Evolutionary conservation across 768 basidiomycete species (phyloP).

Genomic region (Amanita polypyramis): DNA sequence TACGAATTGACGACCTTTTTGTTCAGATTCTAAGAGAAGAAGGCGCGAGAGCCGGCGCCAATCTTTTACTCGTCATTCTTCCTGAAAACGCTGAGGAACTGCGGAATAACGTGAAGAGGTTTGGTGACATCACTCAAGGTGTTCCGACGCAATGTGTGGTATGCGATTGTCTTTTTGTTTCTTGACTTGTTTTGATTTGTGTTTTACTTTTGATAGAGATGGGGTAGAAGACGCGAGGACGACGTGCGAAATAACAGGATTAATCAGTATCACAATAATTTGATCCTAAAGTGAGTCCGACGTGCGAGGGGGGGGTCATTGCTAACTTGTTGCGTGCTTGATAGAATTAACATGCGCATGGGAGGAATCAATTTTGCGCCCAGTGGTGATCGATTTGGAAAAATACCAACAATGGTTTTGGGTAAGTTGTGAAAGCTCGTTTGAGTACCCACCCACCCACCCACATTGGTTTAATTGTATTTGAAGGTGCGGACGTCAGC

Average conservation of each 20-base stretch:
- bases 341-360: slow-evolving; percentile 44
- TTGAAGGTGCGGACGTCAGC: slow-evolving; percentile 45
- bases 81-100: slow-evolving; percentile 37
- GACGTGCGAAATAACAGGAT: slow-evolving; percentile 14
- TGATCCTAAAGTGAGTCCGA: slow-evolving; percentile 37
- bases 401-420: slow-evolving; percentile 27
- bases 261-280: slow-evolving; percentile 47
- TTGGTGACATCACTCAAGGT: slow-evolving; percentile 36
- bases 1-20: background rate
- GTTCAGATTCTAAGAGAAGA: slow-evolving; percentile 2
- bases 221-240: slow-evolving; percentile 15
- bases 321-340: background rate
- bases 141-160: slow-evolving; percentile 6
- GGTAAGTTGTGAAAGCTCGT: slow-evolving; percentile 25
- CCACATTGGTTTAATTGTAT: slow-evolving; percentile 5
- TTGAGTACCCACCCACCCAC: background rate
- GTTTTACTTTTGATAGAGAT: slow-evolving; percentile 11
- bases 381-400: slow-evolving; percentile 16
- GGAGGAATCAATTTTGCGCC: slow-evolving; percentile 37
- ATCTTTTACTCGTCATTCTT: slow-evolving; percentile 39
- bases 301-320: background rate
- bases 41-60: background rate
- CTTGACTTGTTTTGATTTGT: slow-evolving; percentile 10
- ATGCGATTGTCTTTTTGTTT: background rate
- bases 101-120: slow-evolving; percentile 38